A percentile compares a stretch with the other conserved stretches of the same genome.
These are phyloP conservation scores for Penicillium roqueforti DNA, from an alignment of 495 filamentous ascomycete genomes.

Conservation along the genomic window DNA sequence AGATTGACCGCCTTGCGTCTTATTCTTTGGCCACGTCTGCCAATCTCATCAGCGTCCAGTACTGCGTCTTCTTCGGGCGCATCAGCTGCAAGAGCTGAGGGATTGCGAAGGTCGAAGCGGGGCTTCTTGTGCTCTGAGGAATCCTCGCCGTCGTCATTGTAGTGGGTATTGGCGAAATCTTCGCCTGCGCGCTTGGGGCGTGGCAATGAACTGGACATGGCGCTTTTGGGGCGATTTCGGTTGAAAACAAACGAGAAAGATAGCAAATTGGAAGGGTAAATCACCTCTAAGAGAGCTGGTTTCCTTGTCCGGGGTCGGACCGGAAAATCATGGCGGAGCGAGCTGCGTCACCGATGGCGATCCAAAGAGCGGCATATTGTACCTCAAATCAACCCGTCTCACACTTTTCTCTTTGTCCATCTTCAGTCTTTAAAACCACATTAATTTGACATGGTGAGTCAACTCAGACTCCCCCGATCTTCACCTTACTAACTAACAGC, in stretches of 20 bases:
- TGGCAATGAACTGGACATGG: slow-evolving; percentile 61
- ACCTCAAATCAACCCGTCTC: slow-evolving; percentile 1
- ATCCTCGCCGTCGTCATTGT: slow-evolving; percentile 51
- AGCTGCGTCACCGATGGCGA: slow-evolving; percentile 40
- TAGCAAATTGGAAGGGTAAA: slow-evolving; percentile 4
- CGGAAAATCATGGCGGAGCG: slow-evolving; percentile 45
- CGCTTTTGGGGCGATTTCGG: background rate
- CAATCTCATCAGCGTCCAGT: slow-evolving; percentile 89
- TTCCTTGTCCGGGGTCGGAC: slow-evolving; percentile 38
- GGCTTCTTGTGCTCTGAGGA: slow-evolving; percentile 68
- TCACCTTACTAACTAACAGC: slow-evolving; percentile 18
- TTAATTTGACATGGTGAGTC: slow-evolving; percentile 26
- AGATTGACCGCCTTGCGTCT: slow-evolving; percentile 93
- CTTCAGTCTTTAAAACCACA: background rate
- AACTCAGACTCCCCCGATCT: background rate
- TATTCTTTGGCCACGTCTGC: slow-evolving; percentile 66
- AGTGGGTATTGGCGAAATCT: slow-evolving; percentile 68
- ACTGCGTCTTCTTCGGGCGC: slow-evolving; percentile 74
- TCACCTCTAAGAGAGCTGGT: slow-evolving; percentile 9
- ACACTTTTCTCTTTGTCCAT: slow-evolving; percentile 6
- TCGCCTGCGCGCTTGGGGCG: slow-evolving; percentile 82
- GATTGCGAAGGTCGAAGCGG: slow-evolving; percentile 93
- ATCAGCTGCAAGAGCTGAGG: slow-evolving; percentile 78
- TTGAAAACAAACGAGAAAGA: background rate
- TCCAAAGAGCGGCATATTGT: slow-evolving; percentile 1